Conservation (phyloP, 176 grass and related monocot genomes). For the Areca catechu region DNA sequence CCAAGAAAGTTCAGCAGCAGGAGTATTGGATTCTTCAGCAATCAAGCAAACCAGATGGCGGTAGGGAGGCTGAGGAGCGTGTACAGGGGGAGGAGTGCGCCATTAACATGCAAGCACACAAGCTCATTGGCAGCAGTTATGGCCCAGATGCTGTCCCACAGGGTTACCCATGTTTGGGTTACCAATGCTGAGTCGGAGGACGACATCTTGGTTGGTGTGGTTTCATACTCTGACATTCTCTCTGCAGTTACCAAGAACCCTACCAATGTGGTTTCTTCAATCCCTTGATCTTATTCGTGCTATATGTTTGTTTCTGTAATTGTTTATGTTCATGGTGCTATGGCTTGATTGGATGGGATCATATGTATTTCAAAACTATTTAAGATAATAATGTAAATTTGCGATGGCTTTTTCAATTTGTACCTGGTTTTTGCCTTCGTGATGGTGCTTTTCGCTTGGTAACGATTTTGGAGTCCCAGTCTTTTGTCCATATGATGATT, state of each 20-base stretch:
- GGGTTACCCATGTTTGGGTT: constrained; percentile 51
- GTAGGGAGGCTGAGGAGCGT: constrained; percentile 7
- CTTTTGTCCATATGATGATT: too few species aligned
- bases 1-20: constrained; percentile 20
- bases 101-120: constrained; percentile 36
- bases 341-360: too few species aligned
- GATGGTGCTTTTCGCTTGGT: too few species aligned
- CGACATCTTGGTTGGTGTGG: constrained; percentile 36
- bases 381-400: too few species aligned
- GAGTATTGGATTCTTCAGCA: constrained; percentile 26
- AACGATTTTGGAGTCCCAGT: too few species aligned
- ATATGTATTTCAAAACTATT: too few species aligned
- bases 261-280: constrained; percentile 1
- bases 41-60: constrained; percentile 18
- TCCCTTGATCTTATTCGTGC: constrained; percentile 11
- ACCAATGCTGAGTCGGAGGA: constrained; percentile 13
- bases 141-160: constrained; percentile 53
- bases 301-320: background rate
- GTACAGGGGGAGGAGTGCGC: constrained; percentile 30
- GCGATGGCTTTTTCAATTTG: too few species aligned
- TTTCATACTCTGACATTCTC: constrained; percentile 47
- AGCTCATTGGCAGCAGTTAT: constrained; percentile 61
- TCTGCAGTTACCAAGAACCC: constrained; percentile 31
- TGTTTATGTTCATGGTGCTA: too few species aligned
- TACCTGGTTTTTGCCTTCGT: too few species aligned